Base-by-base conservation (phyloP, 1,284 basidiomycete genomes). In the Ceratobasidium sp. region DNA sequence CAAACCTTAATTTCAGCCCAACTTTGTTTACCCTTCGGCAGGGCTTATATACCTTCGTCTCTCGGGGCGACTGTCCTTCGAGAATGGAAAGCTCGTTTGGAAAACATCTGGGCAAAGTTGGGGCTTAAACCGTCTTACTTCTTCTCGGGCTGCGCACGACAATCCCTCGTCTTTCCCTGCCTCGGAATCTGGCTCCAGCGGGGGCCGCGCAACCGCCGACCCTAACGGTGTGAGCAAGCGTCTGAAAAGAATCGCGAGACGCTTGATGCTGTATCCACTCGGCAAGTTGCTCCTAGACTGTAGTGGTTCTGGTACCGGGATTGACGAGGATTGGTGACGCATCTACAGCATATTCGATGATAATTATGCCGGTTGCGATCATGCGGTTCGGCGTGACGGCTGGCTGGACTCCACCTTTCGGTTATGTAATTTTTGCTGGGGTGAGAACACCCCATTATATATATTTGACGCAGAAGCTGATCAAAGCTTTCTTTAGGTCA, bases 181-280 rank as follows among this genome's bases (percentile, higher is more conserved):
- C 6, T 43, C 65, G 9, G 65, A 54, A 14, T 58, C 65, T 14
- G 65, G 53, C 29, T 69, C 65, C n/a, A 56, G 39, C 39, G 41
- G 22, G 37, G 27, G 37, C 6, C 51, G 65, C n/a, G n/a, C n/a
- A n/a, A n/a, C n/a, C n/a, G 13, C 31, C 22, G 66, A 69, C 19
- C 11, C 46, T 14, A 69, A 69, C 39, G 54, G 66, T 3, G 66
- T 69, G 1, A 46, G 66, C 22, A 69, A 69, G 48, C 53, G 58
- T 46, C 39, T 69, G 53, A 69, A 69, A 31, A 59, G 37, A 11
- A 39, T 69, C 9, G 66, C 66, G 7, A 41, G 41, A 22, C 51
- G 66, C 19, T 27, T 69, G 34, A 69, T 69, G 66, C 27, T 69
- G 6, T 69, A 69, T 48, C 66, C 66, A 1, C 54, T 69, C 8